phyloP scores from a whole-genome alignment of 306 rosid species.

The Quillaja saponaria region DNA sequence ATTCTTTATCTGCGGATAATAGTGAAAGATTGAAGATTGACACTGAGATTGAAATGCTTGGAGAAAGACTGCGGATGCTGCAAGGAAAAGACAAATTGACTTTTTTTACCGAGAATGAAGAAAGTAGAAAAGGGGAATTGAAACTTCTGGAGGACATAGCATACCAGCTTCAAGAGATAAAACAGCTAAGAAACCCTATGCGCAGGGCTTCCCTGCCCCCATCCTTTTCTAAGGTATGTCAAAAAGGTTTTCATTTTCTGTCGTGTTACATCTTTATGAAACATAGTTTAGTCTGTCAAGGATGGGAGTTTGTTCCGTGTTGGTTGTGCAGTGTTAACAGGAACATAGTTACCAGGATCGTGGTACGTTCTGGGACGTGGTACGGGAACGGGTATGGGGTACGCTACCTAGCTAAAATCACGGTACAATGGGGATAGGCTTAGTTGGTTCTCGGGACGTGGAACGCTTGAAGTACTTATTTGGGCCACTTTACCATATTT shows the following conservation, averaged over 20 bases:
- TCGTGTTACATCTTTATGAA: neutral
- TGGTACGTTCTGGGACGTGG: no score
- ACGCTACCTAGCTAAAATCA: no score
- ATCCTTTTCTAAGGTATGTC: slow-evolving; percentile 52
- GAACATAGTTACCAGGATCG: no score
- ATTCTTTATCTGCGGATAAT: slow-evolving; percentile 35
- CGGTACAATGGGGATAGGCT: no score
- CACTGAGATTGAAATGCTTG: slow-evolving; percentile 44
- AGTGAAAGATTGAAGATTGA: slow-evolving; percentile 45
- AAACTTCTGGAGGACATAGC: slow-evolving; percentile 50
- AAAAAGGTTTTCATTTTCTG: slow-evolving; percentile 4
- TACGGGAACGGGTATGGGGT: no score
- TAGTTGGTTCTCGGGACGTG: no score
- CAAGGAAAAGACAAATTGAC: slow-evolving; percentile 40
- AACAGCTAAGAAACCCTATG: slow-evolving; percentile 37
- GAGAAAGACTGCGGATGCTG: slow-evolving; percentile 44
- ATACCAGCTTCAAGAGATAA: slow-evolving; percentile 33
- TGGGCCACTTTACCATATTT: no score
- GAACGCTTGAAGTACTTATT: no score
- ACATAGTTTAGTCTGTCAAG: neutral
- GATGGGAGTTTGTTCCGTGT: no score
- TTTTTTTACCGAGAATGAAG: slow-evolving; percentile 35
- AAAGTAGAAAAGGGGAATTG: slow-evolving; percentile 36
- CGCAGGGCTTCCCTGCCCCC: slow-evolving; percentile 45
- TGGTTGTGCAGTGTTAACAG: no score